Conservation (phyloP, 495 filamentous ascomycete genomes). For the Neurospora sp. region DNA sequence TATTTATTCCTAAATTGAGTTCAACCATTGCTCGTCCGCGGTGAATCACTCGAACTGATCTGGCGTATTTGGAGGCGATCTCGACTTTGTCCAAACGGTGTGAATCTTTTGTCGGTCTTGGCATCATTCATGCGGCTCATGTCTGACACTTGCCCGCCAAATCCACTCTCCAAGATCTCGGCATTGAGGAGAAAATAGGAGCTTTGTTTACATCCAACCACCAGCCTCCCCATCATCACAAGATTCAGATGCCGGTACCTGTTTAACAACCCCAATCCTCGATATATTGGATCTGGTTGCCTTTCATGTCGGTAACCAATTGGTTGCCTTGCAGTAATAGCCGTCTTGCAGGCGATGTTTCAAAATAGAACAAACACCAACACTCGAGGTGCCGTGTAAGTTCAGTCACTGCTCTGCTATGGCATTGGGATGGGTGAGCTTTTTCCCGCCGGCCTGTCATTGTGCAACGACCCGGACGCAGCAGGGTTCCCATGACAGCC, state of each 20-base stretch:
- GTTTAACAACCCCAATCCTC: neutral
- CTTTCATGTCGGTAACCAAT: neutral
- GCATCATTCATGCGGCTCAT: neutral
- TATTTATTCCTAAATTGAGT: neutral
- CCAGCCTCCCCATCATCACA: neutral
- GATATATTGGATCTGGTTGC: neutral
- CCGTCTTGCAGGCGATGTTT: neutral
- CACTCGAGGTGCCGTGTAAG: neutral
- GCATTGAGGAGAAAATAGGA: neutral
- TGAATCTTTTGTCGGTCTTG: neutral
- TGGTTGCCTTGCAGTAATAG: neutral
- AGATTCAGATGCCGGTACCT: neutral
- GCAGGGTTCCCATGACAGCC: neutral
- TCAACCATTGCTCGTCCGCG: neutral
- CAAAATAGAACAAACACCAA: neutral
- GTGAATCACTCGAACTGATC: neutral
- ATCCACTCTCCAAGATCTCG: neutral
- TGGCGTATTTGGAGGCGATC: neutral
- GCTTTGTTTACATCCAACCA: neutral
- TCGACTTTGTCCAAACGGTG: neutral
- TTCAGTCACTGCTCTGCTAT: neutral
- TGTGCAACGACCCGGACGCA: neutral
- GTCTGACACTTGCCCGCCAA: neutral
- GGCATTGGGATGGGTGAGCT: neutral
- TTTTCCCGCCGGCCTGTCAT: neutral